phyloP scores from a whole-genome alignment of 805 yeast genomes.

The Starmerella potacharoeniae region DNA sequence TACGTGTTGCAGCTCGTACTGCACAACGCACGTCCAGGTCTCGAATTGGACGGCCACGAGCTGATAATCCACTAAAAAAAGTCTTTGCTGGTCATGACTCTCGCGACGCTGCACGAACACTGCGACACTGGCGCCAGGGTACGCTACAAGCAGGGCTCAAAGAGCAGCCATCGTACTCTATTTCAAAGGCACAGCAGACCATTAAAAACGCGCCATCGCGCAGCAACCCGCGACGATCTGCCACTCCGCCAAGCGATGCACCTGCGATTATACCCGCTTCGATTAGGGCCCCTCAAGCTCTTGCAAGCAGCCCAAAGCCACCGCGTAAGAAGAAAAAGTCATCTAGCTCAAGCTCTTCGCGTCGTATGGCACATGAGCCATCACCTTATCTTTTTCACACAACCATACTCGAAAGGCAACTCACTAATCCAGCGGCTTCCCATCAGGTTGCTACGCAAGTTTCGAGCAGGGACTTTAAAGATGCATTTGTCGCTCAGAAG shows the following conservation, averaged over 20 bases:
- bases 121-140: slow-evolving; percentile 4
- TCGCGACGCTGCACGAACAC: background rate
- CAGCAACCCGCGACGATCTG: background rate
- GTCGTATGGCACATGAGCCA: background rate
- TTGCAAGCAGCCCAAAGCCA: background rate
- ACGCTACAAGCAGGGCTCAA: background rate
- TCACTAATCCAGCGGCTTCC: background rate
- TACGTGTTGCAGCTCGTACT: slow-evolving; percentile 15
- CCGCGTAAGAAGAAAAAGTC: background rate
- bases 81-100: slow-evolving; percentile 2
- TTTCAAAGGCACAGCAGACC: background rate
- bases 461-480: too few relatives aligned
- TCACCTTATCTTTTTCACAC: background rate
- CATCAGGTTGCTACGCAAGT: too few relatives aligned
- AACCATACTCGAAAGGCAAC: background rate
- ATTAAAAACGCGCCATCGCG: too few relatives aligned
- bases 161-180: background rate
- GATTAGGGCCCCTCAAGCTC: background rate
- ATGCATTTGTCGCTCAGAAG: too few relatives aligned
- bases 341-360: background rate
- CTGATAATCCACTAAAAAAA: slow-evolving; percentile 4
- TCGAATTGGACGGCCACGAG: background rate
- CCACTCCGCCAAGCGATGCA: background rate
- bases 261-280: background rate
- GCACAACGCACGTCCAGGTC: slow-evolving; percentile 2